A percentile compares a stretch with the other conserved stretches of the same genome.
These are phyloP conservation scores for Aspergillus sergii DNA, from an alignment of 2,329 filamentous ascomycete species.

Conservation along the genomic window DNA sequence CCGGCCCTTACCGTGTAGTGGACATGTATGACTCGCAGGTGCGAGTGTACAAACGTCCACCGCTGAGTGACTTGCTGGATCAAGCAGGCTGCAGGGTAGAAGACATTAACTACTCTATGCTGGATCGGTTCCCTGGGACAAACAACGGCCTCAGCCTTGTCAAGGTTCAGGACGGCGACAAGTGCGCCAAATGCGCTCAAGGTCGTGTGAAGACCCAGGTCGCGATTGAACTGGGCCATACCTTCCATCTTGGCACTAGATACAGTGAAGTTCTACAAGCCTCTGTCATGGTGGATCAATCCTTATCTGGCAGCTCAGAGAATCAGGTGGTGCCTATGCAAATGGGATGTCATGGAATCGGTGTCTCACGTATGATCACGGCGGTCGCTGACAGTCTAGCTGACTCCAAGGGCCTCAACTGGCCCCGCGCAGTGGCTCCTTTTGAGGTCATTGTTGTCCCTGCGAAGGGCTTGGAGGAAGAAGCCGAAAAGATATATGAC, in stretches of 20 bases:
- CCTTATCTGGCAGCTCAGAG: slow-evolving; percentile 24
- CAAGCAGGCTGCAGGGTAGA: slow-evolving; percentile 28
- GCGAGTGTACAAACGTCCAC: slow-evolving; percentile 42
- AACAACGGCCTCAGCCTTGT: slow-evolving; percentile 62
- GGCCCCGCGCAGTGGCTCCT: slow-evolving; percentile 84
- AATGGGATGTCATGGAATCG: slow-evolving; percentile 97
- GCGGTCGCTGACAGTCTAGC: slow-evolving; percentile 77
- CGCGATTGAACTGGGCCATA: slow-evolving; percentile 90
- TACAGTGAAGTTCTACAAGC: slow-evolving; percentile 78
- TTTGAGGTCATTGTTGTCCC: slow-evolving; percentile 74
- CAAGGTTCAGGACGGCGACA: slow-evolving; percentile 66
- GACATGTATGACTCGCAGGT: slow-evolving; percentile 46
- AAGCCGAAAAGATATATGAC: slow-evolving; percentile 66
- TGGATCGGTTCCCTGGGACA: slow-evolving; percentile 43
- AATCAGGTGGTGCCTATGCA: slow-evolving; percentile 62
- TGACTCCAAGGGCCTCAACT: slow-evolving; percentile 76
- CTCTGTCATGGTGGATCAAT: slow-evolving; percentile 53
- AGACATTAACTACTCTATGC: slow-evolving; percentile 38
- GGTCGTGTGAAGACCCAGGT: slow-evolving; percentile 67
- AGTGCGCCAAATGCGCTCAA: slow-evolving; percentile 69
- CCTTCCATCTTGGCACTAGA: slow-evolving; percentile 87
- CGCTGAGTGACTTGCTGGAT: slow-evolving; percentile 39
- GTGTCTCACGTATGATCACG: slow-evolving; percentile 85
- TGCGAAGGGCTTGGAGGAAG: slow-evolving; percentile 51
- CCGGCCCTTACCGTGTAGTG: slow-evolving; percentile 36